Evolutionary conservation across 2,329 filamentous ascomycete genomes (phyloP), one percentile per base, ranked within the genome.

Genomic region (Diaporthe vaccinii): DNA sequence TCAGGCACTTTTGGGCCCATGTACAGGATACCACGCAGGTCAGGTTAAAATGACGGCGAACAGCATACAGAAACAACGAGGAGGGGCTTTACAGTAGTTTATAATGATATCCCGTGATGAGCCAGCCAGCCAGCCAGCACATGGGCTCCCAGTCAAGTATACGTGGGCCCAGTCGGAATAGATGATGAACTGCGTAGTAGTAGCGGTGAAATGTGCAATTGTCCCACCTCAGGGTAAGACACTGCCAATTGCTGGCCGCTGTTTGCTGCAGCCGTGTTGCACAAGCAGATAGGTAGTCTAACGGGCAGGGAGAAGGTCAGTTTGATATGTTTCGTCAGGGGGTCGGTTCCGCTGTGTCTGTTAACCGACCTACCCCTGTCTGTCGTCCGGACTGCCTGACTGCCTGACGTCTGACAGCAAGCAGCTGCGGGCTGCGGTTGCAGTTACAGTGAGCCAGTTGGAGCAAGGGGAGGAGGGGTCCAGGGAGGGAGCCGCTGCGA

Each of bases 1-100:
- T 73, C 36, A 53, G 58, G 71, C 58, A 73, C 71, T 73, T 65
- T 73, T 65, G 46, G 58, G 71, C 46, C n/a, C 46, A 46, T 65
- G 71, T 65, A 46, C 10, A 65, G 39, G 49, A 73, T 65, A 62
- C 58, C 71, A 65, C 39, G 71, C 58, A 55, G 20, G 71, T 44
- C 36, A 61, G 22, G 57, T 55, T 17, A 31, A 71, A 17, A 34
- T 65, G 41, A 73, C 57, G 58, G 58, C 46, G 31, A 39, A 36
- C 44, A 62, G 49, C 34, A 65, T 34, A 49, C 41, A n/a, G 49
- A 65, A 41, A n/a, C 3, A 49, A 34, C 10, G 5, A 34, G 41
- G 28, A n/a, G 49, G 58, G n/a, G 46, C 49, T 59, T 59, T 49
- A 25, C 12, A 15, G 17, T 61, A 62, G 71, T 65, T 46, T 9